phyloP scores from a whole-genome alignment of 306 rosid genomes.

The Pterocarpus macrocarpus region DNA sequence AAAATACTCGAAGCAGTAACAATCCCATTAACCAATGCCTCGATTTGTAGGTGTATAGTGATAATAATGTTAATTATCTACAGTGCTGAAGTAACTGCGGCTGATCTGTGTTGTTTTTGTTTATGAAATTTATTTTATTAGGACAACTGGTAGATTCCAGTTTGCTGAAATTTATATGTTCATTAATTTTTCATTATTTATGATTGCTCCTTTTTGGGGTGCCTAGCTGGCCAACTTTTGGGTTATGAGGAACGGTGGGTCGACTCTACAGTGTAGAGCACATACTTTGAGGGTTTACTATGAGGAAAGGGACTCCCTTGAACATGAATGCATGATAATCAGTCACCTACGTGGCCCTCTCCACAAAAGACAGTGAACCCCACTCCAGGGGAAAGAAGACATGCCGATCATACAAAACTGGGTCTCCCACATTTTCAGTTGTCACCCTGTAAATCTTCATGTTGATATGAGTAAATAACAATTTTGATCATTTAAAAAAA shows the following conservation, averaged over 20 bases:
- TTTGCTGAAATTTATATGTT: constrained; percentile 8
- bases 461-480: background rate
- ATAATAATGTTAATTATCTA: background rate
- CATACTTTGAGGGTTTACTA: constrained; percentile 8
- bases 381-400: constrained; percentile 39
- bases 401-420: constrained; percentile 42
- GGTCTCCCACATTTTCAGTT: constrained; percentile 47
- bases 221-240: constrained; percentile 43
- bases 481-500: background rate
- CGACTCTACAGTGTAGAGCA: constrained; percentile 6
- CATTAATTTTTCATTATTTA: constrained; percentile 35
- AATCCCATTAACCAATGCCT: constrained; percentile 18
- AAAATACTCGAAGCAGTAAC: constrained; percentile 18
- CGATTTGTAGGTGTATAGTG: constrained; percentile 11
- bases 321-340: constrained; percentile 55
- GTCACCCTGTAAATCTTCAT: background rate
- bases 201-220: constrained; percentile 19
- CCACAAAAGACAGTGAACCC: constrained; percentile 24
- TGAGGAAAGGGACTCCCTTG: background rate
- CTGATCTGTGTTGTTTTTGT: constrained; percentile 44
- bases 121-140: constrained; percentile 1
- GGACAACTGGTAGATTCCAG: background rate
- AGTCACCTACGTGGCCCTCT: constrained; percentile 35
- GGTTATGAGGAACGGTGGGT: constrained; percentile 12
- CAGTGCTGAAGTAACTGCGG: background rate